These are phyloP conservation scores for Tolypocladium paradoxum DNA, from an alignment of 2,329 filamentous ascomycete species.

Conservation along the genomic window DNA sequence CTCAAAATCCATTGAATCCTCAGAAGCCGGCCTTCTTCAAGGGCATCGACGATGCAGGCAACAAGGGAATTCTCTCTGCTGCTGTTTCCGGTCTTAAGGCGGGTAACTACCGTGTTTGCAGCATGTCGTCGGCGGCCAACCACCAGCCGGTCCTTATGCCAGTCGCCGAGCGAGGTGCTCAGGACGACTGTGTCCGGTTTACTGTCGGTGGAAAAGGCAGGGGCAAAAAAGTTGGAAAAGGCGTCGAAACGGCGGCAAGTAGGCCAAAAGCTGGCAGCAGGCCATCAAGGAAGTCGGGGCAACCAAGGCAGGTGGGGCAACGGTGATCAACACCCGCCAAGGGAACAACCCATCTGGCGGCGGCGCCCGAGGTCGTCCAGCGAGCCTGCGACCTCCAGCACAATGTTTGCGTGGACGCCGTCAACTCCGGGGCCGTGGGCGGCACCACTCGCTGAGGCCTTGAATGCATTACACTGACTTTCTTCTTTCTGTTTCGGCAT, in stretches of 20 bases:
- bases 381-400: slow-evolving; percentile 54
- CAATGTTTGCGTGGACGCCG: slow-evolving; percentile 46
- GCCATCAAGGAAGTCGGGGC: too few species aligned
- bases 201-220: slow-evolving; percentile 29
- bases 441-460: slow-evolving; percentile 14
- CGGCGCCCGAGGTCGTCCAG: slow-evolving; percentile 43
- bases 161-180: slow-evolving; percentile 54
- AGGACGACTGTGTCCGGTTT: slow-evolving; percentile 55
- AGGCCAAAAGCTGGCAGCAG: too few species aligned
- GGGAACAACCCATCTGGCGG: neutral
- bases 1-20: slow-evolving; percentile 40
- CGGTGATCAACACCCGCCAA: slow-evolving; percentile 27
- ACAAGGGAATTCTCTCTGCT: slow-evolving; percentile 44
- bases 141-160: slow-evolving; percentile 58
- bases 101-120: slow-evolving; percentile 56
- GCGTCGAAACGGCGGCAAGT: too few species aligned
- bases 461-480: neutral
- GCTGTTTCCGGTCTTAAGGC: slow-evolving; percentile 40
- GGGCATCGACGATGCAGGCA: slow-evolving; percentile 52
- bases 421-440: slow-evolving; percentile 35
- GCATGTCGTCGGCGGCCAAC: slow-evolving; percentile 52
- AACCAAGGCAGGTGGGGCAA: too few species aligned
- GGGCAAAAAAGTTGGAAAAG: too few species aligned
- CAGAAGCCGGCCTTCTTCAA: slow-evolving; percentile 52
- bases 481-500: neutral